Base-by-base conservation (phyloP, 139 green algal species). In the Protoeuglena noctilucae region DNA sequence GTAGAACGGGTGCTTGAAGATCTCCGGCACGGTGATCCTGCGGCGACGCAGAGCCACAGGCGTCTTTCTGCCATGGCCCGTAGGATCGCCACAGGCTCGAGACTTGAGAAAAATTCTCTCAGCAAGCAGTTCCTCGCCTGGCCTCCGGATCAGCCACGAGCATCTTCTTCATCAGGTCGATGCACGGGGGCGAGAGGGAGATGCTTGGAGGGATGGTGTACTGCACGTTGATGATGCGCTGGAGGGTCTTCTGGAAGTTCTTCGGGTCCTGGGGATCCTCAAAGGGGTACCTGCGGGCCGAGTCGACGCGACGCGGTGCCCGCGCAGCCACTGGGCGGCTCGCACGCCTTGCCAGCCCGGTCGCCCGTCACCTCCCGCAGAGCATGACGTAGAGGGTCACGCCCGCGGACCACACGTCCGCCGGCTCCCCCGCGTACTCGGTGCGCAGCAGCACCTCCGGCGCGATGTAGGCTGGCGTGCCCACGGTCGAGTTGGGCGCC, bases 381-480 rank as follows among this genome's bases (percentile, higher is more conserved):
- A 90, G 60, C 73, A 87, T 80, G 14, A 69, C 71, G 62, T 80
- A 90, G 31, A 91, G 75, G 43, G 88, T 76, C 40, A 91, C 66
- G 16, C 82, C 80, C 28, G 59, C 72, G n/a, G 63, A 75, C 82
- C 79, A 89, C 16, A 89, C 64, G 62, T 89, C 81, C 30, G 79
- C 76, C 18, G 56, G 65, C 62, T 75, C 55, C 58, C 29, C 47
- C 28, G 81, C 65, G 51, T 86, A 86, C 12, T 62, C 49, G 48
- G 63, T 53, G 7, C 57, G 45, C 27, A 63, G 53, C 3, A 83
- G 60, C 7, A 82, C 77, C 48, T 91, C 79, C 3, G 76, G 81
- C 3, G 81, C 75, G 73, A 91, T 91, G 68, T 89, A 91, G 21
- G 77, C 68, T 16, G 76, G 74, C 6, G 82, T 91, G 21, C 82